A percentile compares a stretch with the other conserved stretches of the same genome.
Conservation (phyloP, 202 grass and related monocot species). For the Brachypodium distachyon region DNA sequence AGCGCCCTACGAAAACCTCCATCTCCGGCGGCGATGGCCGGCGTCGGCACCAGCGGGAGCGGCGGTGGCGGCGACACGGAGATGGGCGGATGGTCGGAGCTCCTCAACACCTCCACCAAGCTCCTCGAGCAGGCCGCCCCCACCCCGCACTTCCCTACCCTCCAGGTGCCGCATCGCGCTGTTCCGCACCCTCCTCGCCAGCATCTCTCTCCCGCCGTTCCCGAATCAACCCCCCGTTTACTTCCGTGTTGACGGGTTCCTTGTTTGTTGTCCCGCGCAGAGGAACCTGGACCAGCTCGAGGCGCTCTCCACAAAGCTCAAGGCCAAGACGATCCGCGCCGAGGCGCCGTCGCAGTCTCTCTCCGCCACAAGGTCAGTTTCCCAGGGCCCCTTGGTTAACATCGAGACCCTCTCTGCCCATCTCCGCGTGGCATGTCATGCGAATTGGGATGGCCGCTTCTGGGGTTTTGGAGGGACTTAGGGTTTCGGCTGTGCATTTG, state of each 20-base stretch:
- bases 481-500: slow-evolving; percentile 23
- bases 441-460: neutral
- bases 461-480: slow-evolving; percentile 1
- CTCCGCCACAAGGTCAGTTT: slow-evolving; percentile 69
- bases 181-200: neutral
- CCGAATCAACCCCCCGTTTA: neutral
- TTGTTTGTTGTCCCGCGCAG: slow-evolving; percentile 33
- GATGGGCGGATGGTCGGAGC: slow-evolving; percentile 80
- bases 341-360: slow-evolving; percentile 78
- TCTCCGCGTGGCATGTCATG: neutral
- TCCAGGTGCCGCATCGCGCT: slow-evolving; percentile 47
- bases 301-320: slow-evolving; percentile 92
- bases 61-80: slow-evolving; percentile 36
- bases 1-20: slow-evolving; percentile 14
- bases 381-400: neutral
- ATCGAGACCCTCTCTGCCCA: neutral
- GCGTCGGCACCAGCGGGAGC: slow-evolving; percentile 18
- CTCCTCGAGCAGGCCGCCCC: slow-evolving; percentile 74
- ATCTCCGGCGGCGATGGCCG: slow-evolving; percentile 32
- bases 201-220: neutral
- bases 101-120: slow-evolving; percentile 87
- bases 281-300: slow-evolving; percentile 94
- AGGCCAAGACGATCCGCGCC: slow-evolving; percentile 84
- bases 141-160: slow-evolving; percentile 66
- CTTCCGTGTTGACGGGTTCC: neutral